A percentile compares a stretch with the other conserved stretches of the same genome.
These are phyloP conservation scores for Zasmidium angulare DNA, from an alignment of 2,329 filamentous ascomycete genomes.

Conservation along the genomic window DNA sequence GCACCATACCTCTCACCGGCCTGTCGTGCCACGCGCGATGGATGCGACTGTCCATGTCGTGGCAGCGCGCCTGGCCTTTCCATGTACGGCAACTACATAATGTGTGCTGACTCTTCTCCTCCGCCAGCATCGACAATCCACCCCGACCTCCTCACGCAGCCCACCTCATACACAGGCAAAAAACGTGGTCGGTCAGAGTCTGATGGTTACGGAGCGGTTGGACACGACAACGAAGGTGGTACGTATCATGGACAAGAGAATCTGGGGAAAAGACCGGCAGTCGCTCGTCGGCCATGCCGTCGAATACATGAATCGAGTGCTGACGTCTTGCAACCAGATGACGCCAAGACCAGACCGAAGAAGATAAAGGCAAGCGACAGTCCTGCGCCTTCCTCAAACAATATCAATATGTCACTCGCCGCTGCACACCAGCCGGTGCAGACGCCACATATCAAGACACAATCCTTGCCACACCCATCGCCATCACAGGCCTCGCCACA, in stretches of 20 bases:
- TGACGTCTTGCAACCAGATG: slow-evolving; percentile 38
- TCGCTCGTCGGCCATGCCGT: neutral
- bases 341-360: slow-evolving; percentile 42
- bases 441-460: slow-evolving; percentile 56
- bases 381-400: slow-evolving; percentile 21
- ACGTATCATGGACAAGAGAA: slow-evolving; percentile 54
- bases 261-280: neutral
- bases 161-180: slow-evolving; percentile 62
- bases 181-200: slow-evolving; percentile 76
- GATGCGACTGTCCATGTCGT: slow-evolving; percentile 10
- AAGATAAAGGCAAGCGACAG: slow-evolving; percentile 26
- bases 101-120: slow-evolving; percentile 17
- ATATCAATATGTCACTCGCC: slow-evolving; percentile 43
- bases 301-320: slow-evolving; percentile 13
- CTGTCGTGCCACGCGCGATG: slow-evolving; percentile 20
- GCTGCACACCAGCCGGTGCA: slow-evolving; percentile 50
- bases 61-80: neutral
- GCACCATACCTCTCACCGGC: slow-evolving; percentile 8
- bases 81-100: slow-evolving; percentile 10
- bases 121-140: slow-evolving; percentile 47
- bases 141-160: slow-evolving; percentile 43
- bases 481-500: slow-evolving; percentile 65
- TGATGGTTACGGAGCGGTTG: slow-evolving; percentile 53
- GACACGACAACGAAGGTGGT: slow-evolving; percentile 61
- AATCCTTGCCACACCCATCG: slow-evolving; percentile 50